phyloP scores from a whole-genome alignment of 2,329 filamentous ascomycete genomes.

The Zelopaecilomyces penicillatus region DNA sequence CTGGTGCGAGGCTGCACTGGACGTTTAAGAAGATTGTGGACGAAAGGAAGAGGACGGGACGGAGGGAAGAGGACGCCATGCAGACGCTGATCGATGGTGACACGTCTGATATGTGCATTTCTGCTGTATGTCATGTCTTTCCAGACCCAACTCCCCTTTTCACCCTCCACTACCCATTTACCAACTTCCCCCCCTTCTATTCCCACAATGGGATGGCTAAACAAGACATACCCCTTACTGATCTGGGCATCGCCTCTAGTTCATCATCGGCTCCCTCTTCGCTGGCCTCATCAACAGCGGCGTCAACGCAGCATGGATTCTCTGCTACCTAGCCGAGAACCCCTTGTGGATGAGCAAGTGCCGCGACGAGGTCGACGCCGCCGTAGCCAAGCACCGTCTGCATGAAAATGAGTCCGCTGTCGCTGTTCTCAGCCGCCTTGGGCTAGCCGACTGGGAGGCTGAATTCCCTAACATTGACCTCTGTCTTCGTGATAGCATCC shows the following conservation, averaged over 20 bases:
- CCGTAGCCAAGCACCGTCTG: constrained; percentile 33
- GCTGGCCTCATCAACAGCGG: constrained; percentile 51
- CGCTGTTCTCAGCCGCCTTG: constrained; percentile 34
- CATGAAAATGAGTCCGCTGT: constrained; percentile 19
- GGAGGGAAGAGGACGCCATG: constrained; percentile 39
- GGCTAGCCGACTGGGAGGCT: constrained; percentile 45
- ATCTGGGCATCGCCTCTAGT: constrained; percentile 20
- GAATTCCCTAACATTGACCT: constrained; percentile 45
- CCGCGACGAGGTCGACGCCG: constrained; percentile 38
- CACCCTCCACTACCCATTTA: no score
- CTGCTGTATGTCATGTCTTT: constrained; percentile 24
- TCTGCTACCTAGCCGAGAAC: constrained; percentile 40
- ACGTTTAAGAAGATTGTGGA: constrained; percentile 40
- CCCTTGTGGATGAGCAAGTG: constrained; percentile 36
- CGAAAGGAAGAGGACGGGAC: constrained; percentile 32
- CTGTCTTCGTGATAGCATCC: constrained; percentile 45
- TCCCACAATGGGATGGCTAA: no score
- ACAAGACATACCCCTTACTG: background rate
- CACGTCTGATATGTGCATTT: constrained; percentile 33
- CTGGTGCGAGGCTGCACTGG: constrained; percentile 38
- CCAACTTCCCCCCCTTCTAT: no score
- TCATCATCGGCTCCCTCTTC: constrained; percentile 45
- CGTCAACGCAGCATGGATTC: constrained; percentile 45
- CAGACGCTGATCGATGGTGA: constrained; percentile 46
- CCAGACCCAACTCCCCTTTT: background rate